These are phyloP conservation scores for Didymella keratinophila DNA, from an alignment of 2,329 filamentous ascomycete genomes.

Conservation along the genomic window DNA sequence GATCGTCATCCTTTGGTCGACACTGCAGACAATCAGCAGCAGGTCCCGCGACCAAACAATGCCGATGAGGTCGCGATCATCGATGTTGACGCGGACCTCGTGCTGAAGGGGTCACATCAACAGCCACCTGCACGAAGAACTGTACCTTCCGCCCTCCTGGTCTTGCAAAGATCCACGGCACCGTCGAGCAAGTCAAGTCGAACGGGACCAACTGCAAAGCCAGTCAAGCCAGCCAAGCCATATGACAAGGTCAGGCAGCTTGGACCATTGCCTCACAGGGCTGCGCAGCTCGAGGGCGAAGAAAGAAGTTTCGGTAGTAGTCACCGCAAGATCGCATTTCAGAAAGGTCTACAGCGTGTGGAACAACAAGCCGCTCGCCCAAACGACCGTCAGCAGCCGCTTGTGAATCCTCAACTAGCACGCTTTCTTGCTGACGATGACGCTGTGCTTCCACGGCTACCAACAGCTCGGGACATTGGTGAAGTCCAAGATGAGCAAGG, in stretches of 20 bases:
- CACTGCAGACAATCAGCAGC: constrained; percentile 32
- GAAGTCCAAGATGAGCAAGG: constrained; percentile 12
- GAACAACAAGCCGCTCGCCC: constrained; percentile 37
- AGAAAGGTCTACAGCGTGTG: constrained; percentile 39
- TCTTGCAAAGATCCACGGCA: constrained; percentile 22
- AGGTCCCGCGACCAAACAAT: neutral
- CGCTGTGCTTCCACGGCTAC: constrained; percentile 29
- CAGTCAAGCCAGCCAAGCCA: constrained; percentile 2
- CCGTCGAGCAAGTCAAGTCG: constrained; percentile 7
- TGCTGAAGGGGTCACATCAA: neutral
- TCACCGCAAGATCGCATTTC: constrained; percentile 51
- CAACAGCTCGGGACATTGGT: constrained; percentile 27
- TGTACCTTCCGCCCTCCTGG: constrained; percentile 16
- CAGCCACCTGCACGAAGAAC: constrained; percentile 1
- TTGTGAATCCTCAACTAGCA: constrained; percentile 40
- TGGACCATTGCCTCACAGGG: constrained; percentile 33
- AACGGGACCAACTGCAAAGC: neutral
- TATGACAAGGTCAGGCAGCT: neutral
- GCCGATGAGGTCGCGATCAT: neutral
- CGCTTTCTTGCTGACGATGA: constrained; percentile 47
- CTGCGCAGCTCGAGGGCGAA: constrained; percentile 55
- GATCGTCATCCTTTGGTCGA: constrained; percentile 29
- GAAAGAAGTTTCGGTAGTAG: constrained; percentile 48
- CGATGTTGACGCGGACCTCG: neutral
- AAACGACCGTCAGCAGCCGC: constrained; percentile 19